Evolutionary conservation across 2,329 filamentous ascomycete species (phyloP), one percentile per base, ranked within the genome.

Genomic region (Monosporascus sp.): DNA sequence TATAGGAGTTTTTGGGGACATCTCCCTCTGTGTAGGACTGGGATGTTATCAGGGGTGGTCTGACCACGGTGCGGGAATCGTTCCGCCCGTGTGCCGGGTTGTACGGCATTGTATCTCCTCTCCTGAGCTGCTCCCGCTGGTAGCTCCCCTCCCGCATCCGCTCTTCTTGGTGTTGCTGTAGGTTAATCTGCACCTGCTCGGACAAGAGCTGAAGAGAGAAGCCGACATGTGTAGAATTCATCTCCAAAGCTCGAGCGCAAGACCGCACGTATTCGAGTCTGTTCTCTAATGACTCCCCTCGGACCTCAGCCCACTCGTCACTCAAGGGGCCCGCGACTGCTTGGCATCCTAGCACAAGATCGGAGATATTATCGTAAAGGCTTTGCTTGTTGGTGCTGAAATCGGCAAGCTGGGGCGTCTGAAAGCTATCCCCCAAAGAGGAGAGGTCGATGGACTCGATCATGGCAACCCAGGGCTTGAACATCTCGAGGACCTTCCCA

Each of bases 231-330:
- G 89, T 89, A 14, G 92, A 88, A 62, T 89, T 92, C 20, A 86
- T 89, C 68, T 97, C 91, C 18, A 99, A 76, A 47, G 93, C 88
- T 61, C 88, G 83, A 9, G 86, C 84, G 56, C 90, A 88, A 54
- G 84, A 79, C 50, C 88, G 83, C 54, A 97, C 90, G 57, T 89
- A 86, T 58, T 88, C 88, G 25, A 97, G 72, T 22, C 94, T 85
- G 60, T 90, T 90, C 65, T 97, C 93, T 31, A 99, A 76, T 7
- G 92, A 89, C 67, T 96, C 90, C 2, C 91, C 90, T 44, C 91
- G 85, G n/a, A 92, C 78, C 67, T 96, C 91, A 4, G 92, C 84
- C 94, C 94, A 99, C 72, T 99, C 94, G 67, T 99, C 94, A 8
- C 88, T 89, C 44, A 99, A 72, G 6, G 94, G 94, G 8, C 90